Percentiles rank a stretch among this genome's conserved stretches.
Evolutionary conservation across 2,329 filamentous ascomycete species (phyloP).

Genomic region (Fonsecaea multimorphosa): DNA sequence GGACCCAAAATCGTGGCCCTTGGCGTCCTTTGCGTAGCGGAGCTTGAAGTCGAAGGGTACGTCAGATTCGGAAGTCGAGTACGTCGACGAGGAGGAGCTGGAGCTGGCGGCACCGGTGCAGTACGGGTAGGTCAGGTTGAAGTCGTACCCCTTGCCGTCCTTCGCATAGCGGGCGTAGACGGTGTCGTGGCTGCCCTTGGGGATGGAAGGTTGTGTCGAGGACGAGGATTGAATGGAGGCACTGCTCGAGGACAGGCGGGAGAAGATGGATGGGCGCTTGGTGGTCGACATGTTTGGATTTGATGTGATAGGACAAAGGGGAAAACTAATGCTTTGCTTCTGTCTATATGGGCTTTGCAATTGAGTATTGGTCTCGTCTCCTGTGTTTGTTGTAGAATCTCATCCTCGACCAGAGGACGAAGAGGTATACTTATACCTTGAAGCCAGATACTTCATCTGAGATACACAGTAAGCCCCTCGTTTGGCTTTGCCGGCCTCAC

Average conservation of each 20-base stretch:
- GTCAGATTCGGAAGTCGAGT: background rate
- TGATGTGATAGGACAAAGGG: background rate
- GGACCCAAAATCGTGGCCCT: slow-evolving; percentile 21
- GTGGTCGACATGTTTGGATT: slow-evolving; percentile 19
- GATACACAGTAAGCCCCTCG: background rate
- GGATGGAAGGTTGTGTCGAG: slow-evolving; percentile 6
- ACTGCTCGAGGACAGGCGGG: slow-evolving; percentile 18
- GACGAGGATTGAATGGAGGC: slow-evolving; percentile 11
- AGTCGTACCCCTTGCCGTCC: slow-evolving; percentile 26
- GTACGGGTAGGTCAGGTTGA: slow-evolving; percentile 23
- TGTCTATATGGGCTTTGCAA: background rate
- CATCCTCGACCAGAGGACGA: background rate
- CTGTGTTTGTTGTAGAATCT: background rate
- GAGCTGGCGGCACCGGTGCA: background rate
- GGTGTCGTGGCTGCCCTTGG: slow-evolving; percentile 7
- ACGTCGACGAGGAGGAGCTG: background rate
- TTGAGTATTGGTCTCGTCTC: background rate
- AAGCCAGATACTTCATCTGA: background rate
- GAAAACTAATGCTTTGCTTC: background rate
- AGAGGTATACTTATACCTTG: slow-evolving; percentile 14
- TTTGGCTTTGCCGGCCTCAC: slow-evolving; percentile 10
- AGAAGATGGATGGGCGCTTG: slow-evolving; percentile 14
- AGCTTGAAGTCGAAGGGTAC: slow-evolving; percentile 18
- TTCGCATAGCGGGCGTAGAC: slow-evolving; percentile 21
- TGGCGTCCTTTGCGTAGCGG: slow-evolving; percentile 26